A percentile compares a stretch with the other conserved stretches of the same genome.
phyloP scores from a whole-genome alignment of 2,329 filamentous ascomycete species.

The Epichloe festucae region DNA sequence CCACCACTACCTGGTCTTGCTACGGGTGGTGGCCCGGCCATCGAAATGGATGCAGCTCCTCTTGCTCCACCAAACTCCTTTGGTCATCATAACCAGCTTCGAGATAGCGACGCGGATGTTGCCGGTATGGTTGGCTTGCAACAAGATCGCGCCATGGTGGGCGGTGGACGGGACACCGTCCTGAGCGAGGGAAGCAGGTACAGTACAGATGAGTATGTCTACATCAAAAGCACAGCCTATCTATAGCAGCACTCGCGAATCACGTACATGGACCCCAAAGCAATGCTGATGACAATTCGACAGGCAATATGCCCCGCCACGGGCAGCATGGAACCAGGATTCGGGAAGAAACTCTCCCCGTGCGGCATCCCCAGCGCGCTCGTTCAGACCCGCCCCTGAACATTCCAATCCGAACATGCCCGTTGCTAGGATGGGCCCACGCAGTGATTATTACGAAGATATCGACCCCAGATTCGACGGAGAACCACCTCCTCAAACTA shows the following conservation, averaged over 20 bases:
- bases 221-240: neutral
- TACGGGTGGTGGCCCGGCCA: slow-evolving; percentile 45
- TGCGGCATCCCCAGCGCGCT: slow-evolving; percentile 31
- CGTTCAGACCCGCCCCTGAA: slow-evolving; percentile 21
- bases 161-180: slow-evolving; percentile 32
- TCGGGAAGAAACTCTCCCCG: slow-evolving; percentile 31
- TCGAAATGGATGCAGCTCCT: slow-evolving; percentile 69
- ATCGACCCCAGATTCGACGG: slow-evolving; percentile 66
- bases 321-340: slow-evolving; percentile 41
- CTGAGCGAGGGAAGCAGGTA: slow-evolving; percentile 61
- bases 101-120: slow-evolving; percentile 59
- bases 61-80: slow-evolving; percentile 27
- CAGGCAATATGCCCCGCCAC: slow-evolving; percentile 41
- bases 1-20: slow-evolving; percentile 42
- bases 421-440: slow-evolving; percentile 17
- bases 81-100: slow-evolving; percentile 33
- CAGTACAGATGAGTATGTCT: slow-evolving; percentile 52
- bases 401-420: slow-evolving; percentile 23
- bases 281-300: neutral
- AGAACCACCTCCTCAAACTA: slow-evolving; percentile 25
- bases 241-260: no score
- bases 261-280: neutral
- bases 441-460: slow-evolving; percentile 72
- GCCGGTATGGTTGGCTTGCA: slow-evolving; percentile 62
- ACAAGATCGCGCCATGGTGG: slow-evolving; percentile 28